Percentiles rank a stretch among this genome's conserved stretches.
These are phyloP conservation scores for Naematelia aurantialba DNA, from an alignment of 768 basidiomycete genomes.

Conservation along the genomic window DNA sequence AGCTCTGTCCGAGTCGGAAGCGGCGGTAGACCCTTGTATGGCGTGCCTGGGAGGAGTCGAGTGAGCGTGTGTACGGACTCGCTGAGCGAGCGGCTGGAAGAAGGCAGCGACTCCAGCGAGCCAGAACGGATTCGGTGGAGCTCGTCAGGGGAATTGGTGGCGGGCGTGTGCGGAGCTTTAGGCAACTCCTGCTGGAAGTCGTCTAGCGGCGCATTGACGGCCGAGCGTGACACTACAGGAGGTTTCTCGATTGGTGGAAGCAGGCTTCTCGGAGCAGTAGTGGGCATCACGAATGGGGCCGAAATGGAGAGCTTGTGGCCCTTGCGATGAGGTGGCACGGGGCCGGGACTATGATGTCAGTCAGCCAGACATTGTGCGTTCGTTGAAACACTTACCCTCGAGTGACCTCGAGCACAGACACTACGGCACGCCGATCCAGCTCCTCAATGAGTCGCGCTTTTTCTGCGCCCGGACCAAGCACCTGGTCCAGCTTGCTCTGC, in stretches of 20 bases:
- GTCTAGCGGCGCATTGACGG: not conserved
- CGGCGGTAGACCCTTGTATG: not conserved
- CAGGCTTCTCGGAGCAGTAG: not conserved
- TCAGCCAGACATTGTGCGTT: not conserved
- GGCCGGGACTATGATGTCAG: constrained; percentile 6
- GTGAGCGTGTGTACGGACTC: constrained; percentile 30
- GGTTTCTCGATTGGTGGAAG: not conserved
- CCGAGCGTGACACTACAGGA: not conserved
- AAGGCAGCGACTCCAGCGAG: constrained; percentile 35
- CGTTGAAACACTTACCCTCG: not conserved
- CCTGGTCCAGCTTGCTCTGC: constrained; percentile 27
- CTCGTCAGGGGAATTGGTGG: not conserved
- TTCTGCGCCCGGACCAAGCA: constrained; percentile 36
- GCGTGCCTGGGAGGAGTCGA: constrained; percentile 11
- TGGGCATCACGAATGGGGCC: constrained; percentile 1
- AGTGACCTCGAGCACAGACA: constrained; percentile 4
- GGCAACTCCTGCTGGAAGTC: not conserved
- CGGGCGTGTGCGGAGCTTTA: not conserved
- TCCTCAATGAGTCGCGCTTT: constrained; percentile 23
- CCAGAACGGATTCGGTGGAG: constrained; percentile 1
- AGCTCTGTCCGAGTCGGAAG: constrained; percentile 21
- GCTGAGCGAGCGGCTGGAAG: constrained; percentile 28
- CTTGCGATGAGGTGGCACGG: constrained; percentile 16
- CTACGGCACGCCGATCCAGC: constrained; percentile 20
- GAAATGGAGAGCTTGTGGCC: constrained; percentile 16